Base-by-base conservation (phyloP, 108 stramenopile species). In the Aurantiochytrium sp. region DNA sequence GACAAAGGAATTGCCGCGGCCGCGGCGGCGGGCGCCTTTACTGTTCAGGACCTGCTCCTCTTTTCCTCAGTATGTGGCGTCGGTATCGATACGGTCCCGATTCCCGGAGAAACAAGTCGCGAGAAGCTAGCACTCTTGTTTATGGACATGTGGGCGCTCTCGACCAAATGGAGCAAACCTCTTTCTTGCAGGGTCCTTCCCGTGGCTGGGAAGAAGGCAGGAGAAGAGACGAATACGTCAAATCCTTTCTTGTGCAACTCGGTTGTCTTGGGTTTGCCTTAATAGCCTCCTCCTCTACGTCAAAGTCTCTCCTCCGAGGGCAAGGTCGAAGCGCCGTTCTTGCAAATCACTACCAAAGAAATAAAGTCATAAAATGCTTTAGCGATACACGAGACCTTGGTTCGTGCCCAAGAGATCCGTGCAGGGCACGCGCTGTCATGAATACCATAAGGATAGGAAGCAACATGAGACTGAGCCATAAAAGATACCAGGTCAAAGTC, bases 1-100 rank as follows among this genome's bases (percentile, higher is more conserved):
- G 91, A 91, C 87, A 18, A 55, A 21, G 76, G 87, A 5, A 58
- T 91, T 49, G 91, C 91, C 19, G 60, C 47, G 42, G 43, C 72
- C 19, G 89, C 87, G 5, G 47, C 59, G 0, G 49, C 28, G 23
- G 88, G 60, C 5, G 8, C 6, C 5, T 89, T 83, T 16, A 29
- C 87, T 19, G 51, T 91, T 6, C 44, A 73, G 5, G 89, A 89
- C 44, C n/a, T 91, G 58, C 87, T 91, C 16, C 19, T 43, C n/a
- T 88, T 58, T 29, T 91, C 91, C 28, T 57, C 58, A 4, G 91
- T 91, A 3, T 91, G 91, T 57, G 91, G 91, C 4, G 19, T 89
- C 8, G 91, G 91, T 18, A 25, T 91, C 8, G 91, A 91, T 53
- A 90, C 89, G n/a, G 91, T 91, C n/a, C 91, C 91, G 5, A 42